Evolutionary conservation across 768 basidiomycete genomes (phyloP).

Genomic region (Neoboletus magnificus): DNA sequence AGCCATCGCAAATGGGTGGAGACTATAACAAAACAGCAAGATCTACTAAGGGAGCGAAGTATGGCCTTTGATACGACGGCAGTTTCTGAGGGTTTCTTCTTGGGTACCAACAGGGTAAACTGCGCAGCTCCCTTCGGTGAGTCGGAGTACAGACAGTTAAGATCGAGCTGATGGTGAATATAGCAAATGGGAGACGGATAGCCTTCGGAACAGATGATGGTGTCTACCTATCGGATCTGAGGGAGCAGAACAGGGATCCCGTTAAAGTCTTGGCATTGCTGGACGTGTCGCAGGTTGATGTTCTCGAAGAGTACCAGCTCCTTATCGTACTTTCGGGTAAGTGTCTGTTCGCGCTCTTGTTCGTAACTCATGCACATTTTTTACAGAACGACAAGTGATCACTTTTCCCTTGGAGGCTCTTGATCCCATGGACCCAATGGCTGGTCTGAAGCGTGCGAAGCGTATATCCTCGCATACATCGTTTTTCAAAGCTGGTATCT

Average conservation of each 20-base stretch:
- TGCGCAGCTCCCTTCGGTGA: constrained; percentile 85
- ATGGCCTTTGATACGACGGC: constrained; percentile 81
- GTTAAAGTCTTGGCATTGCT: constrained; percentile 84
- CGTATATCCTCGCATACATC: constrained; percentile 94
- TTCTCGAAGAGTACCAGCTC: constrained; percentile 93
- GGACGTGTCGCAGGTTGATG: constrained; percentile 93
- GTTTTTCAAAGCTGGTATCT: constrained; percentile 96
- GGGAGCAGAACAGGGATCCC: constrained; percentile 73
- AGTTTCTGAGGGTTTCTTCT: constrained; percentile 86
- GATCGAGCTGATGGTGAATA: constrained; percentile 4
- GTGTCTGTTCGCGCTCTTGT: constrained; percentile 14
- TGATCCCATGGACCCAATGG: constrained; percentile 84
- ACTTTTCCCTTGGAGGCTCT: constrained; percentile 94
- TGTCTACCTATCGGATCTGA: constrained; percentile 88
- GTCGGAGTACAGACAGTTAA: constrained; percentile 34
- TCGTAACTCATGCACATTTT: background rate
- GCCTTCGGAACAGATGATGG: constrained; percentile 99
- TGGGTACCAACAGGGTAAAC: constrained; percentile 81
- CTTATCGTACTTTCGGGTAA: constrained; percentile 97
- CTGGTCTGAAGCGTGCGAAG: constrained; percentile 90
- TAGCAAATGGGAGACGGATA: constrained; percentile 79
- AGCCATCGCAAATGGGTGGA: constrained; percentile 95
- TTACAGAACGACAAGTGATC: constrained; percentile 86
- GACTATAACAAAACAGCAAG: constrained; percentile 85
- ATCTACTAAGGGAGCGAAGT: constrained; percentile 77